Conservation (phyloP, 495 filamentous ascomycete species). For the Monascus purpureus region DNA sequence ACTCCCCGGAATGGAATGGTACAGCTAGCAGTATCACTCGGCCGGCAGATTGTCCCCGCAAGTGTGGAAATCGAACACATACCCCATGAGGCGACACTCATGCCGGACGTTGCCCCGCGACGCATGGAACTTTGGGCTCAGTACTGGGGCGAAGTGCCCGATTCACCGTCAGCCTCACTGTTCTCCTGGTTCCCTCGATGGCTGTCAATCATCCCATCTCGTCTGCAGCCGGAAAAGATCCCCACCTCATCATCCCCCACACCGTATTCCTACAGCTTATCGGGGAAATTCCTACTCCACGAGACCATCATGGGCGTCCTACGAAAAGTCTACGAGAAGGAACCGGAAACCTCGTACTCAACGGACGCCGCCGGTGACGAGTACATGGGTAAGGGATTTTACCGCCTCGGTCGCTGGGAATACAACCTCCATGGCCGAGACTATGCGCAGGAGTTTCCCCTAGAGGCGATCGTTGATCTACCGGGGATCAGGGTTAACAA, state of each 20-base stretch:
- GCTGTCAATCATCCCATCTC: neutral
- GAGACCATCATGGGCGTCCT: slow-evolving; percentile 20
- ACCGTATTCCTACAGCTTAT: slow-evolving; percentile 1
- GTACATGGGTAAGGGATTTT: slow-evolving; percentile 20
- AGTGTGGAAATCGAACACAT: slow-evolving; percentile 36
- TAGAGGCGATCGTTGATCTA: slow-evolving; percentile 22
- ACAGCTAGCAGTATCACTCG: slow-evolving; percentile 24
- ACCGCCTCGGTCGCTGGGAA: slow-evolving; percentile 29
- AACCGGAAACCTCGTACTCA: slow-evolving; percentile 17
- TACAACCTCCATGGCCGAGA: slow-evolving; percentile 24
- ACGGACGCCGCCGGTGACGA: slow-evolving; percentile 10
- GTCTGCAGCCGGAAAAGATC: neutral
- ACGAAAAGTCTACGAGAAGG: slow-evolving; percentile 12
- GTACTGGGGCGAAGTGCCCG: slow-evolving; percentile 4
- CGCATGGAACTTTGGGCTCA: slow-evolving; percentile 35
- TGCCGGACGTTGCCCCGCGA: slow-evolving; percentile 23
- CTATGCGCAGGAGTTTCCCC: slow-evolving; percentile 21
- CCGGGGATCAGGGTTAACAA: slow-evolving; percentile 23
- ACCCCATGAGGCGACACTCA: slow-evolving; percentile 16
- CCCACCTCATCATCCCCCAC: neutral
- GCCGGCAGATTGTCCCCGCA: slow-evolving; percentile 26
- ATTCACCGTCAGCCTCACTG: neutral
- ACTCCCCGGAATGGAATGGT: slow-evolving; percentile 20
- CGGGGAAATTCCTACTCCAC: slow-evolving; percentile 12
- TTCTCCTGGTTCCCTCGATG: neutral